Base-by-base conservation (phyloP, 2,329 filamentous ascomycete species). In the Diaporthe humulicola region DNA sequence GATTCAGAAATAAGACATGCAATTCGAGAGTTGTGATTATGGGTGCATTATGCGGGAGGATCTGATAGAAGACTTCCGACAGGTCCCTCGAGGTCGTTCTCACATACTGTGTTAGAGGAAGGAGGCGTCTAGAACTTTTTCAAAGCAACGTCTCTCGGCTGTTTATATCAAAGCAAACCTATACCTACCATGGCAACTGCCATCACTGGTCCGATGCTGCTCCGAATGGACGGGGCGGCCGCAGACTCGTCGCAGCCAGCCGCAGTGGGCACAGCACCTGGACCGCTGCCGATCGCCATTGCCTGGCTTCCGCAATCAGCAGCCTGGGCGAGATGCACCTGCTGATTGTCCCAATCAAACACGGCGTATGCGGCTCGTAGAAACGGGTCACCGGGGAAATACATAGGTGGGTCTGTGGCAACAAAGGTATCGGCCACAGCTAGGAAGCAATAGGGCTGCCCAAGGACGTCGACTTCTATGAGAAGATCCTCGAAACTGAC, bases 401-500 rank as follows among this genome's bases (percentile, higher is more conserved):
- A 75, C 5, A 12, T 61, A 14, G 69, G 69, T 3, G 73, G 73
- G 25, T 36, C 42, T 2, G 33, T 75, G 19, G 38, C 48, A 36
- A 42, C 22, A 5, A 19, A 9, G 33, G 36, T 50, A 30, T 71
- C 60, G 30, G 17, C 17, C 12, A 60, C 58, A 28, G 25, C 52
- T 2, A 75, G 73, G 25, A 45, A 25, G 38, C 70, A 75, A 15
- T 40, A 30, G 2, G 22, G 10, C 1, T 40, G 4, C 6, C 73
- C 58, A 6, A 22, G 5, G 8, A 33, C 3, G 15, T 33, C 33
- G 2, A 42, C 2, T 28, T 64, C 52, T 15, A 25, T 50, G 38
- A 78, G 54, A 14, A 78, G 70, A 33, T 77, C 74, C n/a, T 76
- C n/a, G 42, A 70, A 77, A 10, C 72, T 17, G 4, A 76, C 57